phyloP scores from a whole-genome alignment of 495 filamentous ascomycete genomes.

The Trichoderma parareesei region DNA sequence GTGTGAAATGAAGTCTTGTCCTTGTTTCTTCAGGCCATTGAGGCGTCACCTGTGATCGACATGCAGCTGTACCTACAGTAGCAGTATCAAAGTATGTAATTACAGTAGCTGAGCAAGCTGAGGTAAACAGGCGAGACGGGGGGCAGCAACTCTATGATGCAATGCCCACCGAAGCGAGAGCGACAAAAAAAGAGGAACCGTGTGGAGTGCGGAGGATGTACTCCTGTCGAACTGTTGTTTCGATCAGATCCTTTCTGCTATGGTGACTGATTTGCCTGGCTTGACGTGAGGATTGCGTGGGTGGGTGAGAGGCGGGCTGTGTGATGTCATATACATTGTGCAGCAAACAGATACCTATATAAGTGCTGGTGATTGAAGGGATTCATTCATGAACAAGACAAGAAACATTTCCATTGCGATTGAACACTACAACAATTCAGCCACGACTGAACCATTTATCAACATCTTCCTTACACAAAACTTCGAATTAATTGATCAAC shows the following conservation, averaged over 20 bases:
- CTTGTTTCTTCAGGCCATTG: background rate
- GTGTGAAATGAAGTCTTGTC: too few relatives aligned
- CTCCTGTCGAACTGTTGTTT: too few relatives aligned
- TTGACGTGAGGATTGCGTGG: slow-evolving; percentile 4
- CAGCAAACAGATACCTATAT: background rate
- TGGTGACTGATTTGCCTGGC: background rate
- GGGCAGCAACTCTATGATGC: background rate
- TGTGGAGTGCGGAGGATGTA: too few relatives aligned
- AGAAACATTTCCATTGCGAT: too few relatives aligned
- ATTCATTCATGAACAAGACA: too few relatives aligned
- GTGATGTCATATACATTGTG: background rate
- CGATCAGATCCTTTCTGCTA: background rate
- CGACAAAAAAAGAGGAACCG: too few relatives aligned
- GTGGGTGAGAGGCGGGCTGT: background rate
- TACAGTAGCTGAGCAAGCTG: too few relatives aligned
- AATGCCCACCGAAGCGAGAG: background rate
- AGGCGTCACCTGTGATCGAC: background rate
- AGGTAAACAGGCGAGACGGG: background rate
- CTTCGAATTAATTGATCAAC: background rate
- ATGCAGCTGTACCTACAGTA: too few relatives aligned
- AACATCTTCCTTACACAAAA: background rate
- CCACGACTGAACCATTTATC: too few relatives aligned
- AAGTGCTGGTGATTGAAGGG: background rate
- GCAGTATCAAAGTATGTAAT: too few relatives aligned
- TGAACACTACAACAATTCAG: too few relatives aligned